These are phyloP conservation scores for Epipyxis sp. DNA, from an alignment of 108 stramenopile species.

Conservation along the genomic window DNA sequence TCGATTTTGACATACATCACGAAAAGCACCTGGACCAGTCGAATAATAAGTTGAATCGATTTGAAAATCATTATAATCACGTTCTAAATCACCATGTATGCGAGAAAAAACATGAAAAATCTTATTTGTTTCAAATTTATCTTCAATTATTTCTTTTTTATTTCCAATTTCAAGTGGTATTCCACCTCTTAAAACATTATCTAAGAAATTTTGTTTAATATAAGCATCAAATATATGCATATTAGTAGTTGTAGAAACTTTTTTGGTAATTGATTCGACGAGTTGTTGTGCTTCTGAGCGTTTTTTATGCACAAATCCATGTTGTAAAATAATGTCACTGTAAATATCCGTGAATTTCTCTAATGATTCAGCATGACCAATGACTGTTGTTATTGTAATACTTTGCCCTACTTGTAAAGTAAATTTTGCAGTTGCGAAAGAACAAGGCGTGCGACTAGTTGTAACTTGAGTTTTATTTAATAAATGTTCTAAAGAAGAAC, in stretches of 20 bases:
- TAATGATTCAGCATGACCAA: constrained; percentile 71
- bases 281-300: constrained; percentile 68
- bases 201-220: constrained; percentile 74
- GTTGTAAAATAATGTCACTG: constrained; percentile 59
- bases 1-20: constrained; percentile 93
- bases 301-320: constrained; percentile 68
- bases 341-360: constrained; percentile 49
- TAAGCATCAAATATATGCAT: constrained; percentile 80
- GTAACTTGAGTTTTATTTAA: constrained; percentile 70
- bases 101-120: constrained; percentile 86
- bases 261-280: constrained; percentile 71
- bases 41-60: constrained; percentile 83
- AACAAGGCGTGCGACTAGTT: constrained; percentile 82
- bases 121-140: constrained; percentile 47
- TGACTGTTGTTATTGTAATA: constrained; percentile 58
- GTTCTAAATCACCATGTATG: constrained; percentile 94
- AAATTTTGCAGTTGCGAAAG: constrained; percentile 76
- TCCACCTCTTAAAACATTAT: constrained; percentile 91
- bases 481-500: constrained; percentile 60
- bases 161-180: constrained; percentile 75
- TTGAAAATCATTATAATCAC: constrained; percentile 90
- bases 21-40: constrained; percentile 82
- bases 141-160: no score
- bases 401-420: constrained; percentile 55
- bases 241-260: constrained; percentile 77